These are phyloP conservation scores for Perkinsus olseni DNA, from an alignment of 169 alveolate genomes.

Conservation along the genomic window DNA sequence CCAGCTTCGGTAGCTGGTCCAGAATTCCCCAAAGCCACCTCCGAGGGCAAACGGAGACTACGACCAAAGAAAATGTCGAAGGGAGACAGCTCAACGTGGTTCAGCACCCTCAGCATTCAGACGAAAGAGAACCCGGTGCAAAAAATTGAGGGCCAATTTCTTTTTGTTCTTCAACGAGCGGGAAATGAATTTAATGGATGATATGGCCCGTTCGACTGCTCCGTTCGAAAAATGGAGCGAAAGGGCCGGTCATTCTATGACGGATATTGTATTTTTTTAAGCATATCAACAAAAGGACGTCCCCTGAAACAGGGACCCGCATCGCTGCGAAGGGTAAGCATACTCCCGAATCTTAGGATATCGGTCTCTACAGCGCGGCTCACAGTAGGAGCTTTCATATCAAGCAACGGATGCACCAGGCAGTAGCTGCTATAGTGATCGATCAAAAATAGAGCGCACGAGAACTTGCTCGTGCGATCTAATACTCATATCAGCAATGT, in stretches of 20 bases:
- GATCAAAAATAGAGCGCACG: too few species aligned
- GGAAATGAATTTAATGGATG: neutral
- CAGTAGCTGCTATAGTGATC: too few species aligned
- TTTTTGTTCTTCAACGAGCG: neutral
- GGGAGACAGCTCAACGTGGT: neutral
- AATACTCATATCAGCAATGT: too few species aligned
- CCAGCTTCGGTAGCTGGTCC: neutral
- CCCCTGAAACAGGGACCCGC: neutral
- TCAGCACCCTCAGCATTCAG: neutral
- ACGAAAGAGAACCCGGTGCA: neutral
- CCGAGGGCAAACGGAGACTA: neutral
- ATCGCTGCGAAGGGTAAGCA: neutral
- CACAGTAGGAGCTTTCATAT: neutral
- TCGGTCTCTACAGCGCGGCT: neutral
- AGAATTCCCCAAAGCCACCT: neutral
- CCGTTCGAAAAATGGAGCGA: neutral
- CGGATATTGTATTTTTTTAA: neutral
- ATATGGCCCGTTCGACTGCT: neutral
- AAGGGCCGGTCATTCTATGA: neutral
- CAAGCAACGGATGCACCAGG: neutral
- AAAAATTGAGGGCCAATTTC: neutral
- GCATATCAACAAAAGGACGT: neutral
- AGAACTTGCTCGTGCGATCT: too few species aligned
- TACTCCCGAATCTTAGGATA: neutral
- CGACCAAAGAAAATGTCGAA: neutral